These are phyloP conservation scores for Fusarium sp. DNA, from an alignment of 2,329 filamentous ascomycete species.

Conservation along the genomic window DNA sequence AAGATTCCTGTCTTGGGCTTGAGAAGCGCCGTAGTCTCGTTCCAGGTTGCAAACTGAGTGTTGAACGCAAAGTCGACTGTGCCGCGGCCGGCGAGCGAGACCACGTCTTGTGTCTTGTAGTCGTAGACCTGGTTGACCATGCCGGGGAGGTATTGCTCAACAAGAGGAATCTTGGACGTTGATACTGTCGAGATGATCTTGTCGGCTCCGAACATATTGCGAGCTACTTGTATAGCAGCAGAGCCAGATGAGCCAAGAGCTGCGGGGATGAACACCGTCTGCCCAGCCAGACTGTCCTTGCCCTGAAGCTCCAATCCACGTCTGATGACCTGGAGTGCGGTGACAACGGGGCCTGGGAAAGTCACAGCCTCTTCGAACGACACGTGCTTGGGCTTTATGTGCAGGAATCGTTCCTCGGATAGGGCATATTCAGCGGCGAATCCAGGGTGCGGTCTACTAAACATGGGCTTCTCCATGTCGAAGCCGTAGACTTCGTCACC, in stretches of 20 bases:
- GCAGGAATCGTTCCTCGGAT: constrained; percentile 48
- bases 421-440: constrained; percentile 57
- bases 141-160: constrained; percentile 55
- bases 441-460: constrained; percentile 41
- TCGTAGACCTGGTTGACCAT: constrained; percentile 64
- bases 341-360: constrained; percentile 52
- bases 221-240: constrained; percentile 61
- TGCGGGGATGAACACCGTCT: constrained; percentile 63
- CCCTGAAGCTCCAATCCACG: constrained; percentile 52
- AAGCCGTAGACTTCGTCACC: constrained; percentile 56
- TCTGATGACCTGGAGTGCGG: constrained; percentile 57
- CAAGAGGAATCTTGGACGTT: constrained; percentile 60
- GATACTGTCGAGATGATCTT: constrained; percentile 65
- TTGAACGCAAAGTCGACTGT: constrained; percentile 64
- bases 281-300: constrained; percentile 57
- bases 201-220: constrained; percentile 60
- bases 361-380: constrained; percentile 53
- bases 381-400: constrained; percentile 47
- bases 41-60: constrained; percentile 56
- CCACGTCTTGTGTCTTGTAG: constrained; percentile 58
- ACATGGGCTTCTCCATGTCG: constrained; percentile 52
- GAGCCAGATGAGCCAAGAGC: constrained; percentile 62
- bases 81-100: constrained; percentile 51
- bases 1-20: constrained; percentile 53
- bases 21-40: constrained; percentile 53